Base-by-base conservation (phyloP, 768 basidiomycete genomes). In the Xerocomellus intermedius region DNA sequence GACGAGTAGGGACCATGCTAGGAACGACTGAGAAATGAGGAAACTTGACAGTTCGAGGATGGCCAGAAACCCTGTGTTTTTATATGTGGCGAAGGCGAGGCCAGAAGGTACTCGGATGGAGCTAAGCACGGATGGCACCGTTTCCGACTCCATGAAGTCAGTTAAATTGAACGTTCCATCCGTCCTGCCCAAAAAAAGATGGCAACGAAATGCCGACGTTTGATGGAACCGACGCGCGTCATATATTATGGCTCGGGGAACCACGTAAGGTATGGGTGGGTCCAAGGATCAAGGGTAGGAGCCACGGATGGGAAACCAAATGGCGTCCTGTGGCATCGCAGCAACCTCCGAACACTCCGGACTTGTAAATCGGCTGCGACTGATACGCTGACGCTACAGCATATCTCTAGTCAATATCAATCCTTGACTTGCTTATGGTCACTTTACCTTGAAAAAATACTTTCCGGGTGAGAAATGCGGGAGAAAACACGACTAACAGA, bases 21-120 rank as follows among this genome's bases (percentile, higher is more conserved):
- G 56, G 19, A 70, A 72, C 72, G 28, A 30, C 22, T 3, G 43
- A 45, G 4, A 68, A 30, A 26, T 3, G 43, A 45, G 4, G 68
- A 50, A 50, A 36, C 1, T 22, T 24, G 64, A 54, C 14, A n/a
- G n/a, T 55, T 57, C 61, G 63, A 14, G 53, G 38, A n/a, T 21
- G 50, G 35, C 8, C 24, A 24, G 10, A 19, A 19, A 2, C 13
- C 5, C 21, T 24, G 4, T 5, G 10, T 36, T 48, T 48, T 56
- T 68, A 55, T 62, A 58, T n/a, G 51, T 28, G 42, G 43, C 42
- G 47, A 55, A 30, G 28, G n/a, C 24, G 3, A 24, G 24, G 24
- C 24, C 24, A 24, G 24, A 3, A 24, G 24, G 24, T 24, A 24
- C 24, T 24, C 24, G 13, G 30, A n/a, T n/a, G n/a, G n/a, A 48